Conservation (phyloP, 768 basidiomycete species). For the Kwoniella mangroviensis region DNA sequence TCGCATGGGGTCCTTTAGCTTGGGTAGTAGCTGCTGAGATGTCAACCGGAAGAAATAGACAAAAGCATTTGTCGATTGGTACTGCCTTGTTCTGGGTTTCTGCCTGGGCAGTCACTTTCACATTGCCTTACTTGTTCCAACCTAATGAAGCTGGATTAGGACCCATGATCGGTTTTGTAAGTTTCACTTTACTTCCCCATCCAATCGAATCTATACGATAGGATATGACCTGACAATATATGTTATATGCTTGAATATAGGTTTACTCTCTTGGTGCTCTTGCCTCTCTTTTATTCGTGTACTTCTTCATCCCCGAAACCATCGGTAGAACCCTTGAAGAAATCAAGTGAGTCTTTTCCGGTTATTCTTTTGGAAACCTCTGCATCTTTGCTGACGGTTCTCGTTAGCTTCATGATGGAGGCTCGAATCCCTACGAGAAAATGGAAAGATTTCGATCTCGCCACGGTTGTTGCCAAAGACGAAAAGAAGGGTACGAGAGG, state of each 20-base stretch:
- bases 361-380: background rate
- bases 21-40: constrained; percentile 44
- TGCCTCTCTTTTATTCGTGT: constrained; percentile 48
- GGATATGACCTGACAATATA: background rate
- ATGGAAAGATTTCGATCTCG: constrained; percentile 47
- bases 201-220: no score
- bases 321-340: constrained; percentile 49
- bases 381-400: background rate
- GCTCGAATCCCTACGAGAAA: constrained; percentile 45
- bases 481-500: constrained; percentile 40
- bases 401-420: constrained; percentile 49
- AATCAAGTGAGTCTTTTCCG: constrained; percentile 37
- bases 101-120: constrained; percentile 57
- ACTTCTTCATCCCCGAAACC: constrained; percentile 55
- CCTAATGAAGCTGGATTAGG: constrained; percentile 42
- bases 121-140: constrained; percentile 57
- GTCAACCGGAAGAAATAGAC: constrained; percentile 50
- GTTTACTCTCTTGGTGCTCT: constrained; percentile 43
- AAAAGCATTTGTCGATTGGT: constrained; percentile 55
- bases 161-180: constrained; percentile 56
- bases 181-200: background rate
- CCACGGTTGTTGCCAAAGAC: constrained; percentile 40
- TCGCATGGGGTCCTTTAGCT: constrained; percentile 55
- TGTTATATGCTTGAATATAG: constrained; percentile 8
- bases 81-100: constrained; percentile 58